Percentiles rank a stretch among this genome's conserved stretches.
phyloP scores from a whole-genome alignment of 306 rosid species.

The Parietaria judaica region DNA sequence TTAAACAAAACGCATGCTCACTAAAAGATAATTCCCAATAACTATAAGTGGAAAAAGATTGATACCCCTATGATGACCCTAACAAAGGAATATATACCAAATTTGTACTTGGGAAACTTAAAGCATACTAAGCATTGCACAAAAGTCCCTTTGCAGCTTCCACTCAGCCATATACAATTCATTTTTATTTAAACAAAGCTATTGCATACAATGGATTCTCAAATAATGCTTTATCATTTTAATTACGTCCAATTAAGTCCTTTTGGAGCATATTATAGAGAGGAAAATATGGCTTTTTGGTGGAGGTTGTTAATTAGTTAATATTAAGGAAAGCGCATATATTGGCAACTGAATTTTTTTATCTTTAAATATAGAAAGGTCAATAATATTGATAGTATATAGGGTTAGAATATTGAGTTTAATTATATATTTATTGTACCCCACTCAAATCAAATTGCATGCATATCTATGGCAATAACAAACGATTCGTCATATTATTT shows the following conservation, averaged over 20 bases:
- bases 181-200: constrained; percentile 7
- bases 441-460: too few species aligned
- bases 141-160: constrained; percentile 17
- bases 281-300: background rate
- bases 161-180: constrained; percentile 6
- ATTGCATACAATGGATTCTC: constrained; percentile 9
- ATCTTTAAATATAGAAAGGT: constrained; percentile 1
- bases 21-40: constrained; percentile 29
- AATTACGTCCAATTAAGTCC: constrained; percentile 10
- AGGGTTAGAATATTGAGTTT: background rate
- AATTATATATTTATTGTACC: too few species aligned
- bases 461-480: too few species aligned
- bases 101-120: constrained; percentile 13
- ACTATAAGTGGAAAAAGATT: constrained; percentile 21
- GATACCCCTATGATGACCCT: constrained; percentile 23
- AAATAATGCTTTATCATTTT: constrained; percentile 13
- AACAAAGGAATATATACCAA: constrained; percentile 31
- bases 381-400: background rate
- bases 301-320: background rate
- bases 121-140: constrained; percentile 14
- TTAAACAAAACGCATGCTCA: constrained; percentile 20
- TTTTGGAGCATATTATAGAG: background rate
- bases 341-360: background rate
- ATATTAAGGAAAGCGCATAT: background rate
- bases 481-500: too few species aligned